These are phyloP conservation scores for Arthrinium phaeospermum DNA, from an alignment of 2,329 filamentous ascomycete genomes.

Conservation along the genomic window DNA sequence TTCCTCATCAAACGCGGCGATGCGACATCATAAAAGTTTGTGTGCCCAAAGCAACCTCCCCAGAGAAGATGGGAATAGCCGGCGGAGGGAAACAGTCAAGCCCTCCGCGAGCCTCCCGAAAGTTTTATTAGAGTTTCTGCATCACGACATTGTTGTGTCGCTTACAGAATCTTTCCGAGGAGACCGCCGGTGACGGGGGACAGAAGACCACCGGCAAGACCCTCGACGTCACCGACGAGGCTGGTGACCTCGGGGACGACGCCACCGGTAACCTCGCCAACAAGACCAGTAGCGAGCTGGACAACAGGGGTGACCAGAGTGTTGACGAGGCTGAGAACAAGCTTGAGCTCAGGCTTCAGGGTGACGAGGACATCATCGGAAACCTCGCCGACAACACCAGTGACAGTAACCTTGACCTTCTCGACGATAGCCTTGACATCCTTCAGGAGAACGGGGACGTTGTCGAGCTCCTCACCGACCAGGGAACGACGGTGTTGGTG, in stretches of 20 bases:
- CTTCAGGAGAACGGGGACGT: constrained; percentile 31
- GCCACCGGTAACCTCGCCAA: constrained; percentile 27
- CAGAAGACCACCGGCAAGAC: constrained; percentile 28
- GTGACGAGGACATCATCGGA: constrained; percentile 30
- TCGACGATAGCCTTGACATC: constrained; percentile 32
- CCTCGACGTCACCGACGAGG: constrained; percentile 29
- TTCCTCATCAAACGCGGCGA: not conserved
- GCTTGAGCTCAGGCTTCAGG: constrained; percentile 36
- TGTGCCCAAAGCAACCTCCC: not conserved
- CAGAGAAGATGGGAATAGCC: constrained; percentile 3
- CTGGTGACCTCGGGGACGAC: constrained; percentile 30
- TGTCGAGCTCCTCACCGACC: constrained; percentile 30
- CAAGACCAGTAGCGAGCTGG: constrained; percentile 29
- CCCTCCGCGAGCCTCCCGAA: not conserved
- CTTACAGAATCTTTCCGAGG: constrained; percentile 21
- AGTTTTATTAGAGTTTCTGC: constrained; percentile 1
- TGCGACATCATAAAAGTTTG: not conserved
- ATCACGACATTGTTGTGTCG: not conserved
- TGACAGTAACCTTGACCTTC: constrained; percentile 28
- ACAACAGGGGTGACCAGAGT: constrained; percentile 34
- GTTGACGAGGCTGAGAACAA: constrained; percentile 31
- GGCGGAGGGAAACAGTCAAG: not conserved
- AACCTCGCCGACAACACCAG: constrained; percentile 28
- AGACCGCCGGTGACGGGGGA: constrained; percentile 23
- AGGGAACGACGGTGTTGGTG: constrained; percentile 29